Base-by-base conservation (phyloP, 192 early-diverging fungal genomes). In the Glomus cerebriforme region DNA sequence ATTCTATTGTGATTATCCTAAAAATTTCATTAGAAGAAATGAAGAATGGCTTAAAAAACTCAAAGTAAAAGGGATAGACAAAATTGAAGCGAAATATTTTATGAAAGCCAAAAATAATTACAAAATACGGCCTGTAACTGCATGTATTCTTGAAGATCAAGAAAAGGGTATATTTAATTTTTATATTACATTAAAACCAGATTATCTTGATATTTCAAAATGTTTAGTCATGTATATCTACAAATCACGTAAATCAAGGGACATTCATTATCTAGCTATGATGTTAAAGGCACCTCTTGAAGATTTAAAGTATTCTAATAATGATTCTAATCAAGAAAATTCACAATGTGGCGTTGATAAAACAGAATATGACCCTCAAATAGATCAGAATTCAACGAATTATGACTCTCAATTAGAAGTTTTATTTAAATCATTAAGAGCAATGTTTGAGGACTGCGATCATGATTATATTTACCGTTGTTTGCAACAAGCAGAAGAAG, bases 1-100 rank as follows among this genome's bases (percentile, higher is more conserved):
- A 2, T 87, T 96, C 32, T 74, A 94, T 9, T 90, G 92, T 79
- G 90, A 93, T 22, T 85, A 84, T 74, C 82, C 79, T 34, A 90
- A 74, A 58, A 83, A 86, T 60, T 84, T 86, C 59, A 87, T 86
- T 78, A 81, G 76, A 9, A 86, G 75, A 75, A 85, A 84, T 74
- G 86, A 90, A 17, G 86, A 87, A 60, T 88, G 87, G 82, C 39
- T 92, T 12, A 87, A 88, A 29, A 81, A 86, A 47, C 76, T 97
- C 15, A 85, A 89, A 66, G 94, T 95, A 35, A 26, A 83, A 3
- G 91, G 93, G 75, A 90, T 92, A 0, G 81, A 87, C 1, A 86
- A 88, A 54, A 94, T 97, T 59, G 79, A 90, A 45, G 82, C 92
- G 12, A 82, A 85, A 5, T 85, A 91, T 45, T 74, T 58, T 3